phyloP scores from a whole-genome alignment of 192 early-diverging fungal species.

The Jimgerdemannia flammicorona region DNA sequence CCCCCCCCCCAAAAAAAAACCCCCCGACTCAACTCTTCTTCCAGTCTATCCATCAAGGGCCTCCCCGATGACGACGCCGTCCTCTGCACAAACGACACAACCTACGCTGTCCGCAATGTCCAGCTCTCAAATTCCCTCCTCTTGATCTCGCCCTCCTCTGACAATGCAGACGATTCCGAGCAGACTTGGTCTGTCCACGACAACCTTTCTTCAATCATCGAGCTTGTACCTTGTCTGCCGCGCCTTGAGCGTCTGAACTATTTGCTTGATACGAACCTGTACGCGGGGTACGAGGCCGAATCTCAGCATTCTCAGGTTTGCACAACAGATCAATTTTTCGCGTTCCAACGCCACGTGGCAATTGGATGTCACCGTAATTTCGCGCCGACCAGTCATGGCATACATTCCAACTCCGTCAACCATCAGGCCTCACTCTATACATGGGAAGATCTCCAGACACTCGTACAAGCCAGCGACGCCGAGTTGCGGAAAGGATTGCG shows the following conservation, averaged over 20 bases:
- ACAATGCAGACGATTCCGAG: background rate
- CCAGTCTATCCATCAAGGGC: slow-evolving; percentile 21
- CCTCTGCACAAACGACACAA: slow-evolving; percentile 22
- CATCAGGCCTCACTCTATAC: slow-evolving; percentile 28
- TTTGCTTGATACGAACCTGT: slow-evolving; percentile 24
- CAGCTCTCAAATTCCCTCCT: slow-evolving; percentile 32
- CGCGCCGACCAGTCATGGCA: too few species aligned
- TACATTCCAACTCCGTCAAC: background rate
- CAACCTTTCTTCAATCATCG: slow-evolving; percentile 33
- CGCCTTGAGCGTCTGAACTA: slow-evolving; percentile 33
- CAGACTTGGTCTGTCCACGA: slow-evolving; percentile 25
- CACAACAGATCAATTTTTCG: background rate
- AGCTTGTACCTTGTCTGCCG: slow-evolving; percentile 40
- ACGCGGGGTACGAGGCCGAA: slow-evolving; percentile 41
- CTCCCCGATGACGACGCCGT: slow-evolving; percentile 34
- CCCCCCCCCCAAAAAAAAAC: too few species aligned
- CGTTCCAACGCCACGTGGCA: too few species aligned
- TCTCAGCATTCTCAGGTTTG: slow-evolving; percentile 7
- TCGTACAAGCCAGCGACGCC: slow-evolving; percentile 44
- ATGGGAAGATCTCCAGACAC: slow-evolving; percentile 27
- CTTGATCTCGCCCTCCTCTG: background rate
- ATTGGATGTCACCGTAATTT: too few species aligned
- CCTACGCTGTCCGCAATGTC: slow-evolving; percentile 25
- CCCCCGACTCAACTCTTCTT: background rate
- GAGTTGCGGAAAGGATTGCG: slow-evolving; percentile 38